A percentile compares a stretch with the other conserved stretches of the same genome.
Conservation (phyloP, 768 basidiomycete species). For the Agaricus sinodeliciosus region DNA sequence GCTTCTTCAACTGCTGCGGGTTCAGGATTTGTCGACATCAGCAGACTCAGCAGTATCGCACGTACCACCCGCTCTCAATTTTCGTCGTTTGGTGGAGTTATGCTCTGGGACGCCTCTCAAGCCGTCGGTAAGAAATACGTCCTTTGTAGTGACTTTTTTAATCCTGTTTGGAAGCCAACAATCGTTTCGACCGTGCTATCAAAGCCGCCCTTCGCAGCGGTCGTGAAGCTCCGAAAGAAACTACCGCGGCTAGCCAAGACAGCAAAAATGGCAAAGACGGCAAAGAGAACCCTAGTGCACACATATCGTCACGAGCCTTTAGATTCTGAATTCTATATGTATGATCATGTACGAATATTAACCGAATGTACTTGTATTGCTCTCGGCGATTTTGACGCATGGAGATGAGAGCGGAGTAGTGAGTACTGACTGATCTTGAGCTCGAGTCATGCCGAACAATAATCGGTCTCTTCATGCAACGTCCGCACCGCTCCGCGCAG, state of each 20-base stretch:
- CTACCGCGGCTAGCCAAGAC: not conserved
- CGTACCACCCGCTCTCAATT: conserved; percentile 34
- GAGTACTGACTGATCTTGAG: too few species aligned
- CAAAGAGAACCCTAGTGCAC: not conserved
- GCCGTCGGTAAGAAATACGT: conserved; percentile 24
- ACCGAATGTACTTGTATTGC: not conserved
- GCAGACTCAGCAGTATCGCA: conserved; percentile 33
- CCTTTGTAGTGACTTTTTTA: not conserved
- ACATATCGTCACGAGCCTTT: conserved; percentile 5
- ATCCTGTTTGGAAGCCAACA: conserved; percentile 23
- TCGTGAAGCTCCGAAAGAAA: not conserved
- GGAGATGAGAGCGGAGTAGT: not conserved
- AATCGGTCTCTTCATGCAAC: not conserved
- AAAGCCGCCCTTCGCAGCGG: conserved; percentile 32
- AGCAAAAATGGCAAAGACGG: not conserved
- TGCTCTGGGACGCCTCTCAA: conserved; percentile 36
- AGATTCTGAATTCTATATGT: not conserved
- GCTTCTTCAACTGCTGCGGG: conserved; percentile 44
- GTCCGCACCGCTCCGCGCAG: not conserved
- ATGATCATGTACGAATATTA: not conserved
- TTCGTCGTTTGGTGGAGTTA: conserved; percentile 49
- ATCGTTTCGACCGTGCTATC: conserved; percentile 32
- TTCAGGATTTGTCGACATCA: conserved; percentile 42
- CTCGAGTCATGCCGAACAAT: not conserved
- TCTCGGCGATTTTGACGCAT: not conserved